Base-by-base conservation (phyloP, 2,329 filamentous ascomycete species). In the Graphiopsis chlorocephala region DNA sequence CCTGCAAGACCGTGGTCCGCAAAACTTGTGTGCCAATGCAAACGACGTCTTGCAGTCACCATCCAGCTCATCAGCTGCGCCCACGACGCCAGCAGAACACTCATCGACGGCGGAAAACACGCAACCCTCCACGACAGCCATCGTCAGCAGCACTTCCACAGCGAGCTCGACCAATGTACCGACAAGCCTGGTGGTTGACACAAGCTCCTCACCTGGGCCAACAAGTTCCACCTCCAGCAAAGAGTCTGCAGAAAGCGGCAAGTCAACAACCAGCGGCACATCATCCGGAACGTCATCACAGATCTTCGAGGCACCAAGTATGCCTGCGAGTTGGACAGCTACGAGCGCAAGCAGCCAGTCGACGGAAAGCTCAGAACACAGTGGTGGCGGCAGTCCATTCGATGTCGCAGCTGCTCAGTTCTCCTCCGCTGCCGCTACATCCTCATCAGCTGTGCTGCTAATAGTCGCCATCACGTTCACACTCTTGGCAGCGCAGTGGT, bases 371-470 rank as follows among this genome's bases (percentile, higher is more conserved):
- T 67, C 73, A 23, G 26, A 28, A 29, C 64, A 66, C 20, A 78
- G 75, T 14, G 79, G 79, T 23, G 79, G 79, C 17, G 80, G 80
- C n/a, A 80, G 77, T 61, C 80, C 80, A 5, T 82, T 82, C 65
- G 79, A 81, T 66, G 71, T 66, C 28, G 45, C 65, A 15, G 67
- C 66, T 25, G 71, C 70, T 42, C 29, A 68, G 35, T 42, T 62
- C 38, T 67, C 67, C 14, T 64, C 67, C 20, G 10, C 57, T 7
- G 45, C 58, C 7, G 15, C 28, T n/a, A 50, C 60, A 6, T 45
- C 64, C 8, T 57, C 64, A 23, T 53, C 67, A n/a, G 47, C 67
- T 1, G 11, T 67, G 31, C 47, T 55, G 23, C 35, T 64, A 11
- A 12, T 59, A 11, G 23, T 68, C 12, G 59, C 63, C 10, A 45